Conservation (phyloP, 805 yeast species). For the Candida berthetii region DNA sequence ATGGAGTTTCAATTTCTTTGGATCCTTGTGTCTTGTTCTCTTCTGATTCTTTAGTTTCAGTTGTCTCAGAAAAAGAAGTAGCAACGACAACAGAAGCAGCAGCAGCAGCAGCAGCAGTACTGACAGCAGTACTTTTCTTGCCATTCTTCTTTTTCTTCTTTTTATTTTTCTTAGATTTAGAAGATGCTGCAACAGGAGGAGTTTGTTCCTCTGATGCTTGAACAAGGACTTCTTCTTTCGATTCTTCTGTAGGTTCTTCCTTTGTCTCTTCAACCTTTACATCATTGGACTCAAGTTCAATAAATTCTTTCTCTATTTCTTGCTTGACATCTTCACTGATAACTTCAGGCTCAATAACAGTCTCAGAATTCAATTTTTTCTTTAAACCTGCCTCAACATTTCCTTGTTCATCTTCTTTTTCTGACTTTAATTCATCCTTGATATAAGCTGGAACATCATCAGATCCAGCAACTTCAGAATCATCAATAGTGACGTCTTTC, state of each 20-base stretch:
- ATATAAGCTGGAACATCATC: constrained; percentile 8
- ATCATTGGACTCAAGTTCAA: too few species aligned
- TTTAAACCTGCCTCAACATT: background rate
- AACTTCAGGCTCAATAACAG: background rate
- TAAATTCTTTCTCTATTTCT: background rate
- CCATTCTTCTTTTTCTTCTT: background rate
- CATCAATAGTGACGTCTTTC: constrained; percentile 2
- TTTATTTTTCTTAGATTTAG: constrained; percentile 4
- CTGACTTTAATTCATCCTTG: constrained; percentile 1
- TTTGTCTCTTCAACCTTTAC: background rate
- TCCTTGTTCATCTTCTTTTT: background rate
- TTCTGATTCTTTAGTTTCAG: constrained; percentile 3
- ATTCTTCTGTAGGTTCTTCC: background rate
- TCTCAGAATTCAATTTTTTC: background rate
- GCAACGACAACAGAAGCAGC: background rate
- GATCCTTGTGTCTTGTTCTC: background rate
- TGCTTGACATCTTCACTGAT: background rate
- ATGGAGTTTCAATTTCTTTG: too few species aligned
- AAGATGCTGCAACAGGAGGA: too few species aligned
- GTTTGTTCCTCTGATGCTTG: too few species aligned
- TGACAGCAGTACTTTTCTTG: background rate
- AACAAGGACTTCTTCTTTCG: background rate
- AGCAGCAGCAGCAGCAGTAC: too few species aligned
- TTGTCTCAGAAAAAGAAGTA: background rate
- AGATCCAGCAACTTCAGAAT: constrained; percentile 4